Evolutionary conservation across 257 asterid species (phyloP), one percentile per base, ranked within the genome.

Genomic region (Lycium ferocissimum): DNA sequence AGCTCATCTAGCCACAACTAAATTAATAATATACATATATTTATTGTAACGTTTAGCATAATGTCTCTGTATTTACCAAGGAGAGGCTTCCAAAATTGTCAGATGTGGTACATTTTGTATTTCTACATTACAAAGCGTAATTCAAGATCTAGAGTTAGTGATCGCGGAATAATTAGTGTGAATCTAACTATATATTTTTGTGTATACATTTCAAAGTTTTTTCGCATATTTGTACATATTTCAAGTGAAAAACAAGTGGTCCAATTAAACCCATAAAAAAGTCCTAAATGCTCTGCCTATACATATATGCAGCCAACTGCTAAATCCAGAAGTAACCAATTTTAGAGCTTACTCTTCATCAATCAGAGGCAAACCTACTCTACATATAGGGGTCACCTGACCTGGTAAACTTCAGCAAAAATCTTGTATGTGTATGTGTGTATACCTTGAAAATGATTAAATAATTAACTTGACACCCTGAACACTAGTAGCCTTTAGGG

Each of bases 321-420:
- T 13, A 49, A 51, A 13, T 26, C 73, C 40, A 37, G 15, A 81
- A 84, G 9, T n/a, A 17, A 26, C 40, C 10, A 70, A 79, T 14
- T 83, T 86, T 49, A 86, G 63, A 84, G 84, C 45, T 66, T 66
- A 33, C 40, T 66, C 3, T 33, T 66, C 45, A 5, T 58, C 65
- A 18, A 18, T 59, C 10, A 7, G 12, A 59, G 11, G 33, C 11
- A 0, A 26, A 18, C 11, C 65, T 59, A 6, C 18, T 59, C 33
- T 18, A 59, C 26, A 59, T 18, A 17, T 10, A 59, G 26, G 61
- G 33, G 65, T 59, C 2, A 18, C n/a, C 26, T 3, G 11, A 58
- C 65, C 61, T 2, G 22, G 22, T 18, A 7, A 59, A 59, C 76
- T 67, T 67, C 22, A 35, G 49, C 0, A 67, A 67, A 67, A 67